Conservation (phyloP, 371 early-diverging fungal genomes). For the Mortierella sp. region DNA sequence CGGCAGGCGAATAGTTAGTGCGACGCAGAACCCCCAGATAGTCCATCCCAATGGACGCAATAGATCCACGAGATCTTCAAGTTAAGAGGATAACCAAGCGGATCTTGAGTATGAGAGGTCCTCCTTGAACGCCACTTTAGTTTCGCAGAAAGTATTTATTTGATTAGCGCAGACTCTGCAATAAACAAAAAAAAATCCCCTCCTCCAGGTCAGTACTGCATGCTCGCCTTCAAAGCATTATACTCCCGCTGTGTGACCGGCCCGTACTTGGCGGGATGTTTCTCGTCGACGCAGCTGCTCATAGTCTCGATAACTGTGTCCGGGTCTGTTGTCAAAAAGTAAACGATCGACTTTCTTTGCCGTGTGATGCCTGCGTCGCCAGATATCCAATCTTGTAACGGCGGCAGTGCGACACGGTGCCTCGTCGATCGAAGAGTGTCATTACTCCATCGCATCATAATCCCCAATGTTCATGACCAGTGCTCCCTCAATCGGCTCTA, state of each 20-base stretch:
- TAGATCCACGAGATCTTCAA: no score
- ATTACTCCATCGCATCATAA: slow-evolving; percentile 11
- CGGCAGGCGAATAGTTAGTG: no score
- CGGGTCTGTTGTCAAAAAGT: slow-evolving; percentile 1
- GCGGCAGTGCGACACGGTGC: no score
- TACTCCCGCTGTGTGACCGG: neutral
- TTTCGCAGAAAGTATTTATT: no score
- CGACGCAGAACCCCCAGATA: no score
- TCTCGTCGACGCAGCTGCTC: neutral
- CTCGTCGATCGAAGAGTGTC: neutral
- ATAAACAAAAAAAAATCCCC: no score
- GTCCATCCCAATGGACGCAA: no score
- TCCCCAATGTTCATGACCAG: slow-evolving; percentile 12
- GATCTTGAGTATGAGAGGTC: no score
- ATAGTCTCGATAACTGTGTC: neutral
- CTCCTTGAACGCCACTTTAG: no score
- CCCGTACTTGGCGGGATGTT: neutral
- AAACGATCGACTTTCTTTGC: neutral
- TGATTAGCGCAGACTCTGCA: no score
- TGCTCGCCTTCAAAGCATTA: neutral
- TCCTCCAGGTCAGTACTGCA: no score
- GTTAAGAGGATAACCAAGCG: no score
- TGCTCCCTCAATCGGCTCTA: neutral
- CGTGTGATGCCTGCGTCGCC: neutral
- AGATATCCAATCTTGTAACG: neutral